Evolutionary conservation across 352 stramenopile species (phyloP).

Genomic region (Globisporangium canariense): DNA sequence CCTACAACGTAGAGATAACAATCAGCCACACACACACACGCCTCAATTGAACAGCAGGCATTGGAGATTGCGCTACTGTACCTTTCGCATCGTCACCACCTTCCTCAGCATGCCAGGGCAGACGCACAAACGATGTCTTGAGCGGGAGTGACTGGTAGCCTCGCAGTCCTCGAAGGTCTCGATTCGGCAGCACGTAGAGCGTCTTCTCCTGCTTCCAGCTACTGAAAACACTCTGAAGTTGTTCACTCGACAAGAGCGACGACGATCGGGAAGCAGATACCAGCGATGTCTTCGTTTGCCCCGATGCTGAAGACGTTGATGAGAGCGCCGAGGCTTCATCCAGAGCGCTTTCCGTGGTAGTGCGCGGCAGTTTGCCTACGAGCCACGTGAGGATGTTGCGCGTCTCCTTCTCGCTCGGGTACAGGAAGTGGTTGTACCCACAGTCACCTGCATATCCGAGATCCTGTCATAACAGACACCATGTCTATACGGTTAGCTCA

Average conservation of each 20-base stretch:
- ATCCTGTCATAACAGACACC: constrained; percentile 29
- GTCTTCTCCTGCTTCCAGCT: constrained; percentile 52
- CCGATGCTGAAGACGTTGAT: background rate
- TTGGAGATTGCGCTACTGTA: background rate
- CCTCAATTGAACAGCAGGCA: background rate
- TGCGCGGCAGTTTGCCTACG: constrained; percentile 66
- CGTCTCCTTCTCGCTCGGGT: constrained; percentile 82
- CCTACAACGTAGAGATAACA: background rate
- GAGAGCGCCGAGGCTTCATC: constrained; percentile 14
- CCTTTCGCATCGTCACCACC: background rate
- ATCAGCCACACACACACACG: background rate
- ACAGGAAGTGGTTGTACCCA: constrained; percentile 88
- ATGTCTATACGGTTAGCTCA: background rate
- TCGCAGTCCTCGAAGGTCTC: constrained; percentile 28
- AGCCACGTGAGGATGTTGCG: constrained; percentile 79
- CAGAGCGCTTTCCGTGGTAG: constrained; percentile 6
- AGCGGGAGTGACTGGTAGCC: constrained; percentile 52
- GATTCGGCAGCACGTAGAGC: constrained; percentile 39
- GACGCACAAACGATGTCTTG: constrained; percentile 28
- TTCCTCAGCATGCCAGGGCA: constrained; percentile 31
- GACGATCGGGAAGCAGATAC: background rate
- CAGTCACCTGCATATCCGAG: constrained; percentile 81
- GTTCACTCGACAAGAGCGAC: constrained; percentile 3
- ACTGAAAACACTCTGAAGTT: constrained; percentile 33
- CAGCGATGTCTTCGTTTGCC: constrained; percentile 7